These are phyloP conservation scores for Fragilaria radians DNA, from an alignment of 108 stramenopile species.

Conservation along the genomic window DNA sequence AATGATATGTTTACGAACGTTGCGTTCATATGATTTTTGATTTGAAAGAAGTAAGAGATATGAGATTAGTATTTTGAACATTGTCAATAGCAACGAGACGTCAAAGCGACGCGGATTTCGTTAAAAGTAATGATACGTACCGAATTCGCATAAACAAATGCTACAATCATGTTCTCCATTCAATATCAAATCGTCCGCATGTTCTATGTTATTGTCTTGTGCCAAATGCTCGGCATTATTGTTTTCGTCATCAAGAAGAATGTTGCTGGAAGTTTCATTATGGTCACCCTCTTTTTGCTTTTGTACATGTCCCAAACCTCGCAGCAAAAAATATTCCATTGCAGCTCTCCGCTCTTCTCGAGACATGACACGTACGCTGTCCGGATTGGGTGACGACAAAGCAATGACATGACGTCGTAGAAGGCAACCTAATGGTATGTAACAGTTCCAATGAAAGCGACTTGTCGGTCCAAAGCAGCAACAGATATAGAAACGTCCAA, in stretches of 20 bases:
- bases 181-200: neutral
- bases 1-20: neutral
- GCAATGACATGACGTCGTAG: slow-evolving; percentile 17
- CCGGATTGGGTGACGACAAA: neutral
- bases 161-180: slow-evolving; percentile 13
- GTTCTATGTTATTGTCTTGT: neutral
- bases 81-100: neutral
- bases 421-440: slow-evolving; percentile 21
- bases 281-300: neutral
- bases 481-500: slow-evolving; percentile 17
- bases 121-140: neutral
- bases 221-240: neutral
- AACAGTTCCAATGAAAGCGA: too few relatives aligned
- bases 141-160: slow-evolving; percentile 18
- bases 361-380: slow-evolving; percentile 20
- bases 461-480: too few relatives aligned
- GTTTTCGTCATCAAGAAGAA: neutral
- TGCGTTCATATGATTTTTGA: neutral
- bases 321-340: slow-evolving; percentile 20
- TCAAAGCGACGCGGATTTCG: neutral
- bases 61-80: too few relatives aligned
- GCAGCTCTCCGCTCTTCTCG: slow-evolving; percentile 30
- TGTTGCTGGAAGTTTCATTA: neutral
- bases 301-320: neutral
- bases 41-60: too few relatives aligned